A percentile compares a stretch with the other conserved stretches of the same genome.
Evolutionary conservation across 1,284 basidiomycete genomes (phyloP).

Genomic region (Moniliophthora roreri): DNA sequence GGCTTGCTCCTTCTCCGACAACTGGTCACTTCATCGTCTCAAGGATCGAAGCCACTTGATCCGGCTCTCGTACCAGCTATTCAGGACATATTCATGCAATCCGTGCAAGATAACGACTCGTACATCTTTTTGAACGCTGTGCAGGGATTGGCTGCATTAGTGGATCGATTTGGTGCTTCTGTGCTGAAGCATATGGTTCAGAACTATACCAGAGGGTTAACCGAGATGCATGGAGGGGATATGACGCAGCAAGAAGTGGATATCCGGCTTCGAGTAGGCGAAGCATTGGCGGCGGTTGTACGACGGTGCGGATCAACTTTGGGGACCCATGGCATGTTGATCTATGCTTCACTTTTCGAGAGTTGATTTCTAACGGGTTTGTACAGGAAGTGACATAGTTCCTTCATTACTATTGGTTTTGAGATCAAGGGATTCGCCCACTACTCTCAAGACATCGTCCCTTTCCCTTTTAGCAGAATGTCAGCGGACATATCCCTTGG

Average conservation of each 20-base stretch:
- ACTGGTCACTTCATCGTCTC: conserved; percentile 51
- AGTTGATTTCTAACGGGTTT: conserved; percentile 10
- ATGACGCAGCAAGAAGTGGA: conserved; percentile 74
- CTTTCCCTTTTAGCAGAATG: conserved; percentile 82
- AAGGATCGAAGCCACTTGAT: conserved; percentile 37
- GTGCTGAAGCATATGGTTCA: conserved; percentile 67
- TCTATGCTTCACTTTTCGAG: conserved; percentile 1
- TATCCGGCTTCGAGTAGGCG: conserved; percentile 79
- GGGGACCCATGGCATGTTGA: conserved; percentile 61
- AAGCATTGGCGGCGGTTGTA: conserved; percentile 83
- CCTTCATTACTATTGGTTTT: conserved; percentile 68
- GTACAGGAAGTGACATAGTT: conserved; percentile 66
- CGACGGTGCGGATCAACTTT: conserved; percentile 73
- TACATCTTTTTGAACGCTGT: conserved; percentile 95
- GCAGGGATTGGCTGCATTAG: conserved; percentile 85
- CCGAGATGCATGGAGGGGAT: conserved; percentile 44
- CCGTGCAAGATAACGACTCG: conserved; percentile 90
- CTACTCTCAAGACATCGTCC: conserved; percentile 76
- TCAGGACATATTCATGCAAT: conserved; percentile 84
- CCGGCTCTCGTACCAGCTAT: conserved; percentile 78
- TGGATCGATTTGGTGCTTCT: conserved; percentile 73
- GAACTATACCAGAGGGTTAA: conserved; percentile 58
- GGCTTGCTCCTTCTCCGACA: conserved; percentile 84
- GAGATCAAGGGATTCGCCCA: conserved; percentile 60
- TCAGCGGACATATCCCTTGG: conserved; percentile 60